phyloP scores from a whole-genome alignment of 805 yeast genomes.

The Myxozyma kluyveri region DNA sequence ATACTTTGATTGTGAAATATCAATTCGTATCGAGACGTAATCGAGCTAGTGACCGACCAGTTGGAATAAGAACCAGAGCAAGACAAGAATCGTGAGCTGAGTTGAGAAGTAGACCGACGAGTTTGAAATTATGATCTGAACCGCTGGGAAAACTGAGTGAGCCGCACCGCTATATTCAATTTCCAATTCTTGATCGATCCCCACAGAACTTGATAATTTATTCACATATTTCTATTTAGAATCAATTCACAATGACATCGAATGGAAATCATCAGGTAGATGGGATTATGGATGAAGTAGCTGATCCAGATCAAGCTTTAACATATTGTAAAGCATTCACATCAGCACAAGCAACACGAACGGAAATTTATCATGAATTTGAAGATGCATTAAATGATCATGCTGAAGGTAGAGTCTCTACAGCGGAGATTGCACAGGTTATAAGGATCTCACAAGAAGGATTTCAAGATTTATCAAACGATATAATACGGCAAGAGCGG shows the following conservation, averaged over 20 bases:
- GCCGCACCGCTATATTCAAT: too few relatives aligned
- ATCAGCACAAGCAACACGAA: constrained; percentile 27
- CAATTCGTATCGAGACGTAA: too few relatives aligned
- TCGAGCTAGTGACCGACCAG: too few relatives aligned
- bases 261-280: constrained; percentile 3
- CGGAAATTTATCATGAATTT: constrained; percentile 30
- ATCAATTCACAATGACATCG: constrained; percentile 9
- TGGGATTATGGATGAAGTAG: constrained; percentile 7
- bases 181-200: too few relatives aligned
- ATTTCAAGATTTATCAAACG: constrained; percentile 26
- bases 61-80: too few relatives aligned
- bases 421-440: constrained; percentile 21
- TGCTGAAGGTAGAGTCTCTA: constrained; percentile 24
- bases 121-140: too few relatives aligned
- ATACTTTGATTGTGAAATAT: too few relatives aligned
- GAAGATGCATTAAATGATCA: constrained; percentile 26
- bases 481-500: constrained; percentile 19
- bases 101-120: too few relatives aligned
- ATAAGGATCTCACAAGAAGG: constrained; percentile 29
- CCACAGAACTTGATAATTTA: too few relatives aligned
- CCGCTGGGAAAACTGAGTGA: too few relatives aligned
- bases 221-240: too few relatives aligned
- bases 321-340: constrained; percentile 20
- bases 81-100: too few relatives aligned
- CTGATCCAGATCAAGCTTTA: constrained; percentile 14